Evolutionary conservation across 805 yeast species (phyloP).

Genomic region (Wickerhamomyces silvicola): DNA sequence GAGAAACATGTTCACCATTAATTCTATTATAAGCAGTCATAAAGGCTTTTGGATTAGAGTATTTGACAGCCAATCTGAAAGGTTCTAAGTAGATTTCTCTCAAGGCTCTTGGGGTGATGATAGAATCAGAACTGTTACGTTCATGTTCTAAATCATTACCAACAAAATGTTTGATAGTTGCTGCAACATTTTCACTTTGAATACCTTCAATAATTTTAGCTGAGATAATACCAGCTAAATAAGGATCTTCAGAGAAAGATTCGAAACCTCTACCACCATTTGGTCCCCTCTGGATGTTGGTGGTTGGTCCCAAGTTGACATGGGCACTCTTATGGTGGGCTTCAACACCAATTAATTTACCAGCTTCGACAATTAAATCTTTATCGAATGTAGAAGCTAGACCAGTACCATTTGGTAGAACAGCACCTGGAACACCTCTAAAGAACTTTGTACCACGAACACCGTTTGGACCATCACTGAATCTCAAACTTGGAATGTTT

Average conservation of each 20-base stretch:
- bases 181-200: constrained; percentile 43
- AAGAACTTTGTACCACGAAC: constrained; percentile 52
- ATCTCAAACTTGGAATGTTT: constrained; percentile 40
- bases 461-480: constrained; percentile 61
- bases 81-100: constrained; percentile 61
- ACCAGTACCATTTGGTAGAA: constrained; percentile 54
- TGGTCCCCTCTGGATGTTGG: constrained; percentile 52
- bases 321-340: constrained; percentile 49
- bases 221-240: constrained; percentile 38
- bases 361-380: constrained; percentile 41
- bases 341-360: constrained; percentile 46
- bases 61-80: constrained; percentile 51
- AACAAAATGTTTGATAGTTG: constrained; percentile 57
- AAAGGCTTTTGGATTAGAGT: constrained; percentile 44
- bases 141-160: constrained; percentile 59
- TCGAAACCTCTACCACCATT: constrained; percentile 61
- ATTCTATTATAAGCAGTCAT: constrained; percentile 63
- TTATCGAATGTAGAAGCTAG: constrained; percentile 52
- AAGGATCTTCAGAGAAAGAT: constrained; percentile 57
- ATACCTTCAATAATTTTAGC: constrained; percentile 48
- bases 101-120: constrained; percentile 52
- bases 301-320: constrained; percentile 42
- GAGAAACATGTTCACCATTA: constrained; percentile 54
- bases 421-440: constrained; percentile 46
- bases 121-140: constrained; percentile 40